These are phyloP conservation scores for Zhuliangozyma blackwelliae DNA, from an alignment of 1,139 yeast genomes.

Conservation along the genomic window DNA sequence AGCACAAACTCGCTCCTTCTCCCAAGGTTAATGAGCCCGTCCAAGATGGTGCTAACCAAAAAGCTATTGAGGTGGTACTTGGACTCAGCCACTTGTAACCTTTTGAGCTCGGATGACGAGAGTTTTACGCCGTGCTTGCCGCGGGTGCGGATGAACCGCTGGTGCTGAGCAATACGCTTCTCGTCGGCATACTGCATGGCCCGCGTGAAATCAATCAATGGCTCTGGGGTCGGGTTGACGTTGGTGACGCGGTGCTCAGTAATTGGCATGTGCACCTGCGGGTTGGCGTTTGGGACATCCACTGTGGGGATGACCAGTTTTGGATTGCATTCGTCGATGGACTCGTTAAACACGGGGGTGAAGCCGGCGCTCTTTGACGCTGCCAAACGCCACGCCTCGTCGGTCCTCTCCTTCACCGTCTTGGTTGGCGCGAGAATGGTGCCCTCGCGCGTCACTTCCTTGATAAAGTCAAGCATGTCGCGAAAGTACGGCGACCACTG, in stretches of 20 bases:
- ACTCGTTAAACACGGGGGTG: slow-evolving; percentile 1
- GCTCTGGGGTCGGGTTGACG: slow-evolving; percentile 21
- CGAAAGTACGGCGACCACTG: slow-evolving; percentile 25
- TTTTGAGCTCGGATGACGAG: slow-evolving; percentile 4
- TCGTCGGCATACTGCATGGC: slow-evolving; percentile 18
- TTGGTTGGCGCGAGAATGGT: slow-evolving; percentile 5
- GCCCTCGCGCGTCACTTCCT: slow-evolving; percentile 3
- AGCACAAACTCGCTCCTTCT: slow-evolving; percentile 26
- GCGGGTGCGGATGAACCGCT: slow-evolving; percentile 14
- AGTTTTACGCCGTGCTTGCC: slow-evolving; percentile 21
- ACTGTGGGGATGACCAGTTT: slow-evolving; percentile 8
- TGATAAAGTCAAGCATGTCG: slow-evolving; percentile 15
- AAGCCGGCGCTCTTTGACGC: neutral
- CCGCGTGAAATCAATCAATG: slow-evolving; percentile 30
- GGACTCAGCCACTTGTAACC: slow-evolving; percentile 1
- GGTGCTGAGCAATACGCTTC: slow-evolving; percentile 12
- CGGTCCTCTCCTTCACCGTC: slow-evolving; percentile 11
- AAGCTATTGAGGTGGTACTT: slow-evolving; percentile 24
- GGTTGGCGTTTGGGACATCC: slow-evolving; percentile 18
- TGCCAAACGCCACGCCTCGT: slow-evolving; percentile 12
- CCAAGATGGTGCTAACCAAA: slow-evolving; percentile 27
- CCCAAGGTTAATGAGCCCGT: slow-evolving; percentile 31
- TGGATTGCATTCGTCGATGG: slow-evolving; percentile 12
- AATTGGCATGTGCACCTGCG: slow-evolving; percentile 26
- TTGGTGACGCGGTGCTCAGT: slow-evolving; percentile 6